phyloP scores from a whole-genome alignment of 257 asterid genomes.

The Solanum chiquidenum region DNA sequence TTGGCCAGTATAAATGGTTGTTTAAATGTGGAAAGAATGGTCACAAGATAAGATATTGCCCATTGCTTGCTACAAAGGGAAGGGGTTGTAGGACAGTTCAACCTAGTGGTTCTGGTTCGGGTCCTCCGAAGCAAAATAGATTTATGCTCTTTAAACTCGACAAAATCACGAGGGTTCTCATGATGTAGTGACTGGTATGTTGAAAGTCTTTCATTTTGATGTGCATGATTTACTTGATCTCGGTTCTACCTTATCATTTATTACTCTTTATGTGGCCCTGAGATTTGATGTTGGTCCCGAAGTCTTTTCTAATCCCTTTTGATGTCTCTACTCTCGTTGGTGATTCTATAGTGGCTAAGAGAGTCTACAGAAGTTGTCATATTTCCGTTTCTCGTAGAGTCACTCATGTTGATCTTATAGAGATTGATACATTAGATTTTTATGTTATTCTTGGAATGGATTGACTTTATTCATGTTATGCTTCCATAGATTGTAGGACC shows the following conservation, averaged over 20 bases:
- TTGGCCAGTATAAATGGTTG: neutral
- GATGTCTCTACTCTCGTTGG: neutral
- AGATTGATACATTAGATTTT: neutral
- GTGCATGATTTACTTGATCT: neutral
- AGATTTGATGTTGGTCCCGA: neutral
- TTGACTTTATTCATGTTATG: neutral
- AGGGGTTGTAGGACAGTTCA: too few relatives aligned
- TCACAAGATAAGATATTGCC: too few relatives aligned
- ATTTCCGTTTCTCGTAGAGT: neutral
- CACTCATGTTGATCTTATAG: neutral
- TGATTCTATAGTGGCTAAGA: neutral
- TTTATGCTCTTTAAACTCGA: neutral
- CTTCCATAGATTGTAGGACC: neutral
- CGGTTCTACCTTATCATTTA: neutral
- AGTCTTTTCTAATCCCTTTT: neutral
- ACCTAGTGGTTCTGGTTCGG: neutral
- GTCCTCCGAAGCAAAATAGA: neutral
- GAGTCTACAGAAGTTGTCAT: neutral
- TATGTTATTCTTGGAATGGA: neutral
- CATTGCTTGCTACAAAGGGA: neutral
- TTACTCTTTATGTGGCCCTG: neutral
- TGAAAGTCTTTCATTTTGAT: neutral
- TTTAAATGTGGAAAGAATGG: neutral
- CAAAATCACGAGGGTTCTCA: neutral
- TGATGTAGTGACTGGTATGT: neutral